phyloP scores from a whole-genome alignment of 352 stramenopile genomes.

The Phytophthora lateralis region DNA sequence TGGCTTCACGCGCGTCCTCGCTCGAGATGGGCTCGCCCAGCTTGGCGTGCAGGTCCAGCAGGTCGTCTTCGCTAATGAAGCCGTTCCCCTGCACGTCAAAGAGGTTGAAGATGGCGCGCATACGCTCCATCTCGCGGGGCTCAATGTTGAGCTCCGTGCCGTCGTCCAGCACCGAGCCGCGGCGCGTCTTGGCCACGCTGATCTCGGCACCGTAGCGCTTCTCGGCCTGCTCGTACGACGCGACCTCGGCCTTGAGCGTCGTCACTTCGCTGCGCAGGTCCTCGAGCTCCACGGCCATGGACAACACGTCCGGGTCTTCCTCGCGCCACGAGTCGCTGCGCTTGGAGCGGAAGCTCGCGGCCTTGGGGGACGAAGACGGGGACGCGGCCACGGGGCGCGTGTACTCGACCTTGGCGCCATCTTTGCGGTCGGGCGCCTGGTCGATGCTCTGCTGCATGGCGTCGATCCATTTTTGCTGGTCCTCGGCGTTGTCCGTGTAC shows the following conservation, averaged over 20 bases:
- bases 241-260: conserved; percentile 73
- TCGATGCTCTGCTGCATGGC: conserved; percentile 78
- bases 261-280: conserved; percentile 77
- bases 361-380: conserved; percentile 61
- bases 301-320: conserved; percentile 71
- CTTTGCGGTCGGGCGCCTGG: conserved; percentile 67
- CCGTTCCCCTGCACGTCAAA: conserved; percentile 85
- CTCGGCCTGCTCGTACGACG: conserved; percentile 79
- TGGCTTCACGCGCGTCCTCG: conserved; percentile 74
- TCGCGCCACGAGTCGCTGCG: conserved; percentile 82
- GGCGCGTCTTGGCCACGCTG: conserved; percentile 51
- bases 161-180: conserved; percentile 76
- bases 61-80: conserved; percentile 78
- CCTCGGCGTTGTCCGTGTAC: conserved; percentile 77
- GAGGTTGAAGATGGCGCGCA: conserved; percentile 84
- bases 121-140: conserved; percentile 84
- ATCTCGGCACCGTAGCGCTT: conserved; percentile 76
- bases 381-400: conserved; percentile 71
- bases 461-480: conserved; percentile 70
- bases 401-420: conserved; percentile 69
- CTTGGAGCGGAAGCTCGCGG: conserved; percentile 44
- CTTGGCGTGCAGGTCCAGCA: conserved; percentile 82
- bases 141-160: conserved; percentile 82
- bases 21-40: conserved; percentile 81
- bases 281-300: conserved; percentile 71